Base-by-base conservation (phyloP, 495 filamentous ascomycete genomes). In the Collariella sp. region DNA sequence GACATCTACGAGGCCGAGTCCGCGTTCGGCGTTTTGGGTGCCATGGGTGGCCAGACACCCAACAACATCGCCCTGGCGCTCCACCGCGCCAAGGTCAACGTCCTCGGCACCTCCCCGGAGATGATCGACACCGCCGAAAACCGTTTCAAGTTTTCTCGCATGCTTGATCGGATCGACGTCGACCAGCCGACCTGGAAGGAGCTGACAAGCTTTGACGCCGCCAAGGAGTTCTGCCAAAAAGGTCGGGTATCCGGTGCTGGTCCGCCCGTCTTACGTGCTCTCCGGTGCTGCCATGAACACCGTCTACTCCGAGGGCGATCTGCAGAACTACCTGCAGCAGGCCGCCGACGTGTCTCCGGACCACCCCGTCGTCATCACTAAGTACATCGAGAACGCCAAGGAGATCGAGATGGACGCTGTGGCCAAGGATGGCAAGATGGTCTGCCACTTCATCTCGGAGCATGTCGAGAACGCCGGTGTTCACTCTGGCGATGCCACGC, bases 51-150 rank as follows among this genome's bases (percentile, higher is more conserved):
- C 33, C 93, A 97, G 66, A 96, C 90, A 12, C 91, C 93, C 1
- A 97, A 98, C 77, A 98, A 98, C 75, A 97, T 97, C 61, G 91
- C 93, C 19, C 77, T 97, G 50, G 88, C 87, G 1, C 78, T 97
- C 22, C 83, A 89, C 58, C 86, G 91, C 36, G 76, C 91, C 15
- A 93, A 95, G 41, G 88, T 96, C 61, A 89, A 88, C 70, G 85
- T 98, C 18, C 76, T 96, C 0, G 93, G 93, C 58, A 98, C 93
- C 1, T 96, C 93, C 0, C 93, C 93, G 29, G 91, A 98, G 68
- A 96, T 96, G 93, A 98, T 98, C 64, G 93, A 98, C 62, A 88
- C 82, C 31, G 93, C 93, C 11, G 93, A 98, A 72, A 98, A 98
- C 69, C 84, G 93, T 18, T 96, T 95, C 78, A 96, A 98, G 71